Conservation (phyloP, 2,329 filamentous ascomycete species). For the Colletotrichum tamarilloi region DNA sequence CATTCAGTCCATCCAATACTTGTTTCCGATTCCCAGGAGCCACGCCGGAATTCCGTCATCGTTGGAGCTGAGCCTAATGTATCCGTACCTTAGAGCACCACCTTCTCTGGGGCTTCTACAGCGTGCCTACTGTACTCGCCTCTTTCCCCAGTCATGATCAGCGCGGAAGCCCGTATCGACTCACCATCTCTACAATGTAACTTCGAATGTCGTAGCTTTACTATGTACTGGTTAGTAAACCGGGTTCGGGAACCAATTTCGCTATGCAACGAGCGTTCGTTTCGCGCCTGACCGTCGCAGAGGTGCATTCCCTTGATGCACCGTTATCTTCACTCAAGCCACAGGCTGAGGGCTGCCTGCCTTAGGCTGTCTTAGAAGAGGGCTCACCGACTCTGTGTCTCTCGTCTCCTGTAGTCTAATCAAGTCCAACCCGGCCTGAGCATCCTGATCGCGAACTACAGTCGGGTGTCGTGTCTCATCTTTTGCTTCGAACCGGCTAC, state of each 20-base stretch:
- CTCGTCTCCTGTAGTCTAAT: slow-evolving; percentile 1
- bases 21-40: neutral
- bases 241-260: neutral
- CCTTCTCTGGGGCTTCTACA: neutral
- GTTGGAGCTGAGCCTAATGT: neutral
- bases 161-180: neutral
- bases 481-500: neutral
- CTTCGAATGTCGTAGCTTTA: neutral
- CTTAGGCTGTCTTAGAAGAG: neutral
- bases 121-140: neutral
- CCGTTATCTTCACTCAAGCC: neutral
- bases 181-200: neutral
- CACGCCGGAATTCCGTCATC: slow-evolving; percentile 17
- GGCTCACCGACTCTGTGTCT: slow-evolving; percentile 24
- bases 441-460: neutral
- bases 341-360: neutral
- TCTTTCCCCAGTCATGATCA: slow-evolving; percentile 4
- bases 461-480: neutral
- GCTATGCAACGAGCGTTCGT: neutral
- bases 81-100: neutral
- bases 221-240: neutral
- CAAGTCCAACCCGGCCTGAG: neutral
- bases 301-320: neutral
- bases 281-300: neutral
- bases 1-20: neutral